Evolutionary conservation across 441 rosid genomes (phyloP).

Genomic region (Kokia cookei): DNA sequence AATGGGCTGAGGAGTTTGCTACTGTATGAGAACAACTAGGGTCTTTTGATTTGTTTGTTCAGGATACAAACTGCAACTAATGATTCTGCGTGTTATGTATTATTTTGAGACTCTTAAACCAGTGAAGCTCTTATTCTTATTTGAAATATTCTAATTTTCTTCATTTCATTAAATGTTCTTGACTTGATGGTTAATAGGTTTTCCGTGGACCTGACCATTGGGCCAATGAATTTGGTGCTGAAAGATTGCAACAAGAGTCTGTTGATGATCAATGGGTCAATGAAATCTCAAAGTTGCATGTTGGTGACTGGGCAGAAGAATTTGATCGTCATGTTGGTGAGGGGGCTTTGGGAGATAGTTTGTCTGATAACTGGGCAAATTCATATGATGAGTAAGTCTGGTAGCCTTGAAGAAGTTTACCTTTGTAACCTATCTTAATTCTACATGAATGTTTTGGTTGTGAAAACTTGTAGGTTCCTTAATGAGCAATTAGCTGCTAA

Average conservation of each 20-base stretch:
- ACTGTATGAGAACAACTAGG: not conserved
- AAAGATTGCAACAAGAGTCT: constrained; percentile 44
- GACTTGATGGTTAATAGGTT: constrained; percentile 34
- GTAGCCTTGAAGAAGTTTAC: not conserved
- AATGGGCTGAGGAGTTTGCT: not conserved
- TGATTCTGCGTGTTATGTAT: not conserved
- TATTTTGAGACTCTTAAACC: not conserved
- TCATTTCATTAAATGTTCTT: constrained; percentile 7
- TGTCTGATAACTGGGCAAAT: constrained; percentile 81
- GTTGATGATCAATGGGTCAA: constrained; percentile 85
- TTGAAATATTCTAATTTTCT: not conserved
- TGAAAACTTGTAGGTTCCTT: constrained; percentile 43
- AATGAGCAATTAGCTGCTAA: constrained; percentile 67
- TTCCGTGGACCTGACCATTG: constrained; percentile 69
- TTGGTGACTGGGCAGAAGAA: constrained; percentile 91
- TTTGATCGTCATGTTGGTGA: constrained; percentile 69
- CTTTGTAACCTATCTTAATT: not conserved
- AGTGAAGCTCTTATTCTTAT: not conserved
- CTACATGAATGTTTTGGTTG: not conserved
- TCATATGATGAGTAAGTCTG: constrained; percentile 90
- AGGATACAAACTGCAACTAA: not conserved
- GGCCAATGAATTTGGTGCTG: constrained; percentile 79
- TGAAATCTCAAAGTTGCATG: constrained; percentile 91
- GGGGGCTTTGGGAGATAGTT: constrained; percentile 57
- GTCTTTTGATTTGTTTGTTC: not conserved